Conservation (phyloP, 2,329 filamentous ascomycete species). For the Ceratocystis papillata region DNA sequence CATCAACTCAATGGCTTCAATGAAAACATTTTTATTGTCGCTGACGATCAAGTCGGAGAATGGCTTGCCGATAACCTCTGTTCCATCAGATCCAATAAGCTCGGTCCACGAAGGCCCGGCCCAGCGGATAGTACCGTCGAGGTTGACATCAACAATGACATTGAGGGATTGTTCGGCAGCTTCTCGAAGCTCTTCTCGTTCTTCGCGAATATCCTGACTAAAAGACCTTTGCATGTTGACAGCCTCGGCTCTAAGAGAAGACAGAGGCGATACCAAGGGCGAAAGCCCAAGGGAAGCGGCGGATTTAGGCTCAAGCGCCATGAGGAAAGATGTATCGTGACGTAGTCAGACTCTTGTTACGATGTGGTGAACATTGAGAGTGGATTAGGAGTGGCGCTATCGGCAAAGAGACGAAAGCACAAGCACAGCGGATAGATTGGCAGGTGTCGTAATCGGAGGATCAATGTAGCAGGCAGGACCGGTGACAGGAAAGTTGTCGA, state of each 20-base stretch:
- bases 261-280: conserved; percentile 31
- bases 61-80: conserved; percentile 60
- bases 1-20: conserved; percentile 77
- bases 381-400: conserved; percentile 8
- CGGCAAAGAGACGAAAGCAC: conserved; percentile 15
- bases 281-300: conserved; percentile 14
- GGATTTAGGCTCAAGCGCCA: conserved; percentile 13
- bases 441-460: neutral
- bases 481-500: neutral
- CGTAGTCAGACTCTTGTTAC: conserved; percentile 17
- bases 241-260: conserved; percentile 42
- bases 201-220: conserved; percentile 83
- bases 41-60: conserved; percentile 70
- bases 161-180: conserved; percentile 94
- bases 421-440: neutral
- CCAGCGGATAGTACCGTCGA: conserved; percentile 87
- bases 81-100: conserved; percentile 69
- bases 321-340: conserved; percentile 14
- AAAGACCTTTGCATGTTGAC: conserved; percentile 54
- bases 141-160: conserved; percentile 84
- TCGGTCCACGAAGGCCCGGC: conserved; percentile 94
- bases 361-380: conserved; percentile 17
- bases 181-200: conserved; percentile 86
- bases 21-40: conserved; percentile 69
- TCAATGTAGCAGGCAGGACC: neutral